Conservation (phyloP, 257 asterid species). For the Galeopsis tetrahit region DNA sequence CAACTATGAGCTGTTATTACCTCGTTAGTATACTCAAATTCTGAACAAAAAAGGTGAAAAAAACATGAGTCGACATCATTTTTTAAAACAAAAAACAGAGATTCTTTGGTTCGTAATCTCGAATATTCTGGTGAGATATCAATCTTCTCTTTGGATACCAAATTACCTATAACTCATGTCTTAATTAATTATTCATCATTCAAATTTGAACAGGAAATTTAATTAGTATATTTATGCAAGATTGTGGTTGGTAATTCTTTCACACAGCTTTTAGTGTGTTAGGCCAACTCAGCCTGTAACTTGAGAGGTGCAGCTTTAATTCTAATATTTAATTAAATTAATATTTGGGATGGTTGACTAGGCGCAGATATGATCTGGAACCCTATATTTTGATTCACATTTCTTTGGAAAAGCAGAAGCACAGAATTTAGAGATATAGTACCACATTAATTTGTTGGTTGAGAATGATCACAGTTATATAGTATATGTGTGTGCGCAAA, state of each 20-base stretch:
- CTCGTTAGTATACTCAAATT: conserved; percentile 13
- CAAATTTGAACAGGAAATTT: conserved; percentile 33
- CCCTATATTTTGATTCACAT: not conserved
- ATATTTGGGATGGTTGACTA: conserved; percentile 31
- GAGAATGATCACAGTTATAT: no score
- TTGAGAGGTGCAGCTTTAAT: conserved; percentile 32
- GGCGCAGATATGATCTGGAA: not conserved
- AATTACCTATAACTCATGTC: conserved; percentile 19
- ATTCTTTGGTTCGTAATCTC: conserved; percentile 30
- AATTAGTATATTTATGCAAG: conserved; percentile 32
- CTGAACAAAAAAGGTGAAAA: conserved; percentile 14
- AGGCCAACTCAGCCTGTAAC: conserved; percentile 24
- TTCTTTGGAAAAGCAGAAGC: no score
- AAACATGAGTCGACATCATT: conserved; percentile 12
- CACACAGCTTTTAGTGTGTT: conserved; percentile 30
- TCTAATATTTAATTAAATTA: conserved; percentile 9
- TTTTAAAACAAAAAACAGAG: conserved; percentile 30
- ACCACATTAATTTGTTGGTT: no score
- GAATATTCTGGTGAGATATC: conserved; percentile 1
- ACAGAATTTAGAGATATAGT: no score
- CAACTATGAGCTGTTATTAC: conserved; percentile 40
- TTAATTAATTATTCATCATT: not conserved
- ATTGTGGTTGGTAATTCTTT: conserved; percentile 34
- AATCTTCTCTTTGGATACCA: conserved; percentile 39
- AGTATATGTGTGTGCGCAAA: no score